phyloP scores from a whole-genome alignment of 495 filamentous ascomycete genomes.

The Penicillium longicatenatum region DNA sequence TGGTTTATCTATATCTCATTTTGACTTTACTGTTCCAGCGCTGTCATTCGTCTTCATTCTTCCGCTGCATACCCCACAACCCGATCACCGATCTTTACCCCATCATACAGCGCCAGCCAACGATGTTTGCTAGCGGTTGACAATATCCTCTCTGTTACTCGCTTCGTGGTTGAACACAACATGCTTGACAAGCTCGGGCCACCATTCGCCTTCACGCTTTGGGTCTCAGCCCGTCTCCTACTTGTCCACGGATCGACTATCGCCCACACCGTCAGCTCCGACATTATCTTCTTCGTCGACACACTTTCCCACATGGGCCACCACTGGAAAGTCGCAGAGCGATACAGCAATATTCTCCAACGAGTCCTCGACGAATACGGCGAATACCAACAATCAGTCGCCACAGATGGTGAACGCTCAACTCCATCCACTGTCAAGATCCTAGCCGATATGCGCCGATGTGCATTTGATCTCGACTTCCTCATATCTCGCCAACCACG shows the following conservation, averaged over 20 bases:
- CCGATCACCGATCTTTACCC: slow-evolving; percentile 80
- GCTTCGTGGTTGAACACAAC: slow-evolving; percentile 69
- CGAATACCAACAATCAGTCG: slow-evolving; percentile 67
- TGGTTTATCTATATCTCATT: neutral
- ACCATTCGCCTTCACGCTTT: slow-evolving; percentile 86
- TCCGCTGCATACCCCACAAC: slow-evolving; percentile 89
- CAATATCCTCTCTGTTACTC: slow-evolving; percentile 74
- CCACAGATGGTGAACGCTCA: slow-evolving; percentile 61
- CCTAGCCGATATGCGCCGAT: slow-evolving; percentile 82
- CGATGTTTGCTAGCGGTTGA: slow-evolving; percentile 80
- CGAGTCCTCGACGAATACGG: slow-evolving; percentile 82
- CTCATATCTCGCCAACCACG: slow-evolving; percentile 81
- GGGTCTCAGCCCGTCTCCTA: slow-evolving; percentile 85
- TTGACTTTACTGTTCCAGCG: slow-evolving; percentile 45
- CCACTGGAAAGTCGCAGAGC: slow-evolving; percentile 80
- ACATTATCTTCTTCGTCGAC: slow-evolving; percentile 78
- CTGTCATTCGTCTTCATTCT: slow-evolving; percentile 88
- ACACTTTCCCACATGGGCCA: slow-evolving; percentile 76
- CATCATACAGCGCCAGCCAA: slow-evolving; percentile 80
- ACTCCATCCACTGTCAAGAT: slow-evolving; percentile 83
- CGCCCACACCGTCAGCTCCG: slow-evolving; percentile 74
- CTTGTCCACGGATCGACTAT: slow-evolving; percentile 88
- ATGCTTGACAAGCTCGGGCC: slow-evolving; percentile 80
- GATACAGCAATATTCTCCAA: slow-evolving; percentile 77
- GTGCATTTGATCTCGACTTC: slow-evolving; percentile 83